Evolutionary conservation across 768 basidiomycete species (phyloP).

Genomic region (Fistulinella prunicolor): DNA sequence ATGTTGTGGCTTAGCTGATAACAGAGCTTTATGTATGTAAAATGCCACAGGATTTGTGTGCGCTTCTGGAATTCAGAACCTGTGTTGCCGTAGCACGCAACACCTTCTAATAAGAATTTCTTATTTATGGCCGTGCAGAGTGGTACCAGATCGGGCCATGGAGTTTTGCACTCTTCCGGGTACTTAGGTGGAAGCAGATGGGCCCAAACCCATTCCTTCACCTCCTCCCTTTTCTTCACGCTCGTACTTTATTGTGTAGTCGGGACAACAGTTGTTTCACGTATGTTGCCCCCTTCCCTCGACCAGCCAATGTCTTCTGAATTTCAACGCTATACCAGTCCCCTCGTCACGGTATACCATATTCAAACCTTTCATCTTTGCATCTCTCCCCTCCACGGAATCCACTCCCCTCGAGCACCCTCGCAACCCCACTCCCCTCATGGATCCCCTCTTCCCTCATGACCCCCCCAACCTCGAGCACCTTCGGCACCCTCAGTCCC

Average conservation of each 20-base stretch:
- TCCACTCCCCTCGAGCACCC: constrained; percentile 50
- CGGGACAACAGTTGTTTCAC: constrained; percentile 32
- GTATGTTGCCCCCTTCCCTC: constrained; percentile 23
- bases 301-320: neutral
- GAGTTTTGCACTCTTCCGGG: too few relatives aligned
- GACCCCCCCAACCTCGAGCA: constrained; percentile 52
- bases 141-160: too few relatives aligned
- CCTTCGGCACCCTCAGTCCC: constrained; percentile 67
- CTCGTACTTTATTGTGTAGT: constrained; percentile 35
- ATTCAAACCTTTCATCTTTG: constrained; percentile 37
- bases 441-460: constrained; percentile 46
- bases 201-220: too few relatives aligned
- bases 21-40: too few relatives aligned
- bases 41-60: too few relatives aligned
- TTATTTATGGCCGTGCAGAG: too few relatives aligned
- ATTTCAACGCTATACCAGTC: constrained; percentile 20
- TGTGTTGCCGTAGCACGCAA: too few relatives aligned
- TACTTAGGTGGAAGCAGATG: too few relatives aligned
- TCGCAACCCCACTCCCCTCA: constrained; percentile 49
- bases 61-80: too few relatives aligned
- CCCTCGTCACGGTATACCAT: constrained; percentile 36
- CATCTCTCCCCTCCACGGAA: constrained; percentile 40
- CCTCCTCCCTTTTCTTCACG: constrained; percentile 23
- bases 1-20: too few relatives aligned
- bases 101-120: too few relatives aligned